These are phyloP conservation scores for Chlorella sp. DNA, from an alignment of 139 green algal species.

Conservation along the genomic window DNA sequence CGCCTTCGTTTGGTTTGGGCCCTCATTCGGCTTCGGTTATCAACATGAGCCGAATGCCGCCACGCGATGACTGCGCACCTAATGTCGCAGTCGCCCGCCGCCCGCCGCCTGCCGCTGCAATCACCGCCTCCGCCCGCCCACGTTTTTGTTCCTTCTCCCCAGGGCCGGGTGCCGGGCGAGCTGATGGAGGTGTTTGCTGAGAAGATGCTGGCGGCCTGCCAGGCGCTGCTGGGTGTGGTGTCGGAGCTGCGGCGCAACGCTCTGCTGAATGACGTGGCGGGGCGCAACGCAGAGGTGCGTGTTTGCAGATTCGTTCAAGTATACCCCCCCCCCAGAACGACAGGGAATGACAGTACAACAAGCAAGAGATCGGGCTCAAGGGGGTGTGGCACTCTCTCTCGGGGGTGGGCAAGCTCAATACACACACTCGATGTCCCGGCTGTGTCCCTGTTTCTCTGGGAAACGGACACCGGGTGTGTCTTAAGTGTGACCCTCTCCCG, in stretches of 20 bases:
- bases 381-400: too few species aligned
- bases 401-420: too few species aligned
- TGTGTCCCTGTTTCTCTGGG: too few species aligned
- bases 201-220: constrained; percentile 47
- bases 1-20: too few species aligned
- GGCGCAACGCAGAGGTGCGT: constrained; percentile 30
- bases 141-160: neutral
- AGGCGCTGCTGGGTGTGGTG: constrained; percentile 37
- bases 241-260: constrained; percentile 56
- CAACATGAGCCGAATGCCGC: too few species aligned
- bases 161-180: constrained; percentile 42
- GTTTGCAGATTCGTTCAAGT: neutral
- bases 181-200: constrained; percentile 60
- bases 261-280: constrained; percentile 44
- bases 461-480: too few species aligned
- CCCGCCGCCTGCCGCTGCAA: neutral
- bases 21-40: too few species aligned
- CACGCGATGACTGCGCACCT: neutral
- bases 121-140: neutral
- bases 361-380: too few species aligned
- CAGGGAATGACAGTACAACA: neutral
- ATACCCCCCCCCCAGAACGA: neutral
- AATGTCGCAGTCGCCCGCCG: neutral
- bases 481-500: too few species aligned
- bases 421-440: too few species aligned